Evolutionary conservation across 805 yeast genomes (phyloP).

Genomic region (Saccharomycopsis synnaedendra): DNA sequence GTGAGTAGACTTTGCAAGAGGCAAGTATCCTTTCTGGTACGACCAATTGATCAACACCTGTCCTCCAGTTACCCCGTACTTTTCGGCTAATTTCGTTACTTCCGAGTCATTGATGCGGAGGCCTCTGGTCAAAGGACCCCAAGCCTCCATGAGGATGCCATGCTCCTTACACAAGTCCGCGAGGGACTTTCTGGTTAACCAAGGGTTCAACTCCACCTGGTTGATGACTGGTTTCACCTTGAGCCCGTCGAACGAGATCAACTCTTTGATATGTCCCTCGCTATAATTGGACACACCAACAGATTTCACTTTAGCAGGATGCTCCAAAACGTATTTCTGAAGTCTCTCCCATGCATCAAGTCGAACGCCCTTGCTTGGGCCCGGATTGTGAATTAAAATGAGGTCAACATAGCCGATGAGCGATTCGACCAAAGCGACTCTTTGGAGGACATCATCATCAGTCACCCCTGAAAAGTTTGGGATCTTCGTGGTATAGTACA

Average conservation of each 20-base stretch:
- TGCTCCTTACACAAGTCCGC: conserved; percentile 31
- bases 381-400: conserved; percentile 25
- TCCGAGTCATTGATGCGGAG: conserved; percentile 31
- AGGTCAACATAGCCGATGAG: not conserved
- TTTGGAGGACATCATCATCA: not conserved
- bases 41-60: conserved; percentile 51
- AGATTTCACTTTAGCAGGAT: conserved; percentile 46
- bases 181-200: conserved; percentile 31
- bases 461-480: not conserved
- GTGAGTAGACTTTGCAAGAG: conserved; percentile 37
- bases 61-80: conserved; percentile 31
- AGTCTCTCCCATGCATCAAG: conserved; percentile 58
- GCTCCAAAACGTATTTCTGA: conserved; percentile 54
- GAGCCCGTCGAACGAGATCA: conserved; percentile 42
- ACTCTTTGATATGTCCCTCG: conserved; percentile 42
- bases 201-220: conserved; percentile 45
- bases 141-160: conserved; percentile 45
- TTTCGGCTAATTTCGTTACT: conserved; percentile 31
- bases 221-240: conserved; percentile 40
- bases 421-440: not conserved
- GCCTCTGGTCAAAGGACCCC: conserved; percentile 54
- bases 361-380: conserved; percentile 31
- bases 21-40: conserved; percentile 42
- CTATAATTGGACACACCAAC: conserved; percentile 77
- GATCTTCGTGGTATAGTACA: not conserved